Evolutionary conservation across 2,329 filamentous ascomycete species (phyloP).

Genomic region (Aspergillus sp.): DNA sequence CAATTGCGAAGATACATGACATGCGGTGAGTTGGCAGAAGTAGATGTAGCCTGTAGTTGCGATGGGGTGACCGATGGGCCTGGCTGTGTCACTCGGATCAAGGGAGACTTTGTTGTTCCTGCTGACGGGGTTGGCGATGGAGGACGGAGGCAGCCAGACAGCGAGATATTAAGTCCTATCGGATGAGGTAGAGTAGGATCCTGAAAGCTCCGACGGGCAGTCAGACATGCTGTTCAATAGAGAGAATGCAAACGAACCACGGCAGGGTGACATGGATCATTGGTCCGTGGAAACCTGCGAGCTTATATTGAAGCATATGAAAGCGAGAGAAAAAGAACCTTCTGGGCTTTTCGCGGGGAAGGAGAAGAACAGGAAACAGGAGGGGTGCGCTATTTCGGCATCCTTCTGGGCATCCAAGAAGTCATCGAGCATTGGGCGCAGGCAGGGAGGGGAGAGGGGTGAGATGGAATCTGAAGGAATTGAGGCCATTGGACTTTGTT

Average conservation of each 20-base stretch:
- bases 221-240: slow-evolving; percentile 13
- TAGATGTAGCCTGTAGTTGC: neutral
- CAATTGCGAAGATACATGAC: neutral
- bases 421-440: neutral
- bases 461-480: slow-evolving; percentile 8
- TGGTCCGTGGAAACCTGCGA: slow-evolving; percentile 11
- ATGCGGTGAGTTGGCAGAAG: neutral
- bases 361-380: neutral
- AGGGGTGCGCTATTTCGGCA: neutral
- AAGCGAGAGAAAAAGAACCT: slow-evolving; percentile 12
- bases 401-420: neutral
- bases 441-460: neutral
- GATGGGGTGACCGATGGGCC: neutral
- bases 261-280: slow-evolving; percentile 13
- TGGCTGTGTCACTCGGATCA: slow-evolving; percentile 7
- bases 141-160: slow-evolving; percentile 3
- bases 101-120: slow-evolving; percentile 2
- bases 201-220: slow-evolving; percentile 11
- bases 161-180: slow-evolving; percentile 7
- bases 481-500: slow-evolving; percentile 2
- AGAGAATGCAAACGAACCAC: slow-evolving; percentile 5
- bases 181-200: slow-evolving; percentile 7
- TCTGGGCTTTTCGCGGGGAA: slow-evolving; percentile 14
- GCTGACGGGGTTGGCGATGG: slow-evolving; percentile 1
- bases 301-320: slow-evolving; percentile 8